A percentile compares a stretch with the other conserved stretches of the same genome.
phyloP scores from a whole-genome alignment of 2,329 filamentous ascomycete genomes.

The Scortechinia acanthostroma region DNA sequence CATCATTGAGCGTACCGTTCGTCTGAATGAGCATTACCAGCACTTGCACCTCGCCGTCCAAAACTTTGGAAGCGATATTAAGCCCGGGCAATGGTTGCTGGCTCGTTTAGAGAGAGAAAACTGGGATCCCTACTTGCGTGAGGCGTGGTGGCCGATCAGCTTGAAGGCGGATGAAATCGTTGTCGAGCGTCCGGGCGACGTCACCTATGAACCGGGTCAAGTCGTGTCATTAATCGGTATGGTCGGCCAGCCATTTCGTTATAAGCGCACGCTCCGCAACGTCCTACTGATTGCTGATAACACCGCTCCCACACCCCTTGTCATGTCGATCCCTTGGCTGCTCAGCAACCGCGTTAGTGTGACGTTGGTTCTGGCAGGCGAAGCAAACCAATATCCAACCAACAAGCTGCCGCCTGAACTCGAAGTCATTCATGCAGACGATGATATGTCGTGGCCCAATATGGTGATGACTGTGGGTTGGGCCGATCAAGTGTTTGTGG shows the following conservation, averaged over 20 bases:
- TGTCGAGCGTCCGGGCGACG: no score
- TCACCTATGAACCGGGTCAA: not conserved
- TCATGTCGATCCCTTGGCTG: no score
- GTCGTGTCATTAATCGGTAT: not conserved
- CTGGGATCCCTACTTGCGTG: not conserved
- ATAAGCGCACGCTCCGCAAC: no score
- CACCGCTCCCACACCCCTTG: no score
- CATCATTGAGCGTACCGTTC: no score
- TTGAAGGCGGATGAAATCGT: not conserved
- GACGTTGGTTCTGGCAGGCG: not conserved
- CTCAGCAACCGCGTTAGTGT: not conserved
- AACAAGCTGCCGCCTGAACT: not conserved
- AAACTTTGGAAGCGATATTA: not conserved
- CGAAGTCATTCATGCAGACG: no score
- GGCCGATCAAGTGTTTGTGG: no score
- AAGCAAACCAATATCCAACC: not conserved
- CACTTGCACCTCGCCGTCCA: not conserved
- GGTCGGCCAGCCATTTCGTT: no score
- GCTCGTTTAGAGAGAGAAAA: not conserved
- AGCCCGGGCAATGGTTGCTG: no score
- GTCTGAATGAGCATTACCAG: not conserved
- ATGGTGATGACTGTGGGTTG: no score
- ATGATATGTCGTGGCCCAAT: no score
- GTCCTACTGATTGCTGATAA: no score
- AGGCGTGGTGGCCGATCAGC: not conserved